Evolutionary conservation across 2,329 filamentous ascomycete species (phyloP).

Genomic region (Neonectria coccinea): DNA sequence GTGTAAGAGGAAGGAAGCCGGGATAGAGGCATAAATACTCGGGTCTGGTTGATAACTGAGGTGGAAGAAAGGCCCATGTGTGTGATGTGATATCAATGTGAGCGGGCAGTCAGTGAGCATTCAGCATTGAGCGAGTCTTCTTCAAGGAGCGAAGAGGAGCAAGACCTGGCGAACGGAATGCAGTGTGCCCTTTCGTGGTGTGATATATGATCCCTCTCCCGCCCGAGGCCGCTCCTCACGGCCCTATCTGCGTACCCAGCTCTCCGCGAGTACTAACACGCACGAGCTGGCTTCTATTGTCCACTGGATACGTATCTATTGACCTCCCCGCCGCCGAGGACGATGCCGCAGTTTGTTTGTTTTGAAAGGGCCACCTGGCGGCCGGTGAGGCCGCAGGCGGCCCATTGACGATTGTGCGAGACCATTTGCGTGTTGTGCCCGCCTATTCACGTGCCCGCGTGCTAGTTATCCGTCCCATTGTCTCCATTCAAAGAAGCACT

Average conservation of each 20-base stretch:
- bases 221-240: constrained; percentile 17
- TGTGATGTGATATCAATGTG: constrained; percentile 2
- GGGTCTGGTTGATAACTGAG: constrained; percentile 2
- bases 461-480: constrained; percentile 3
- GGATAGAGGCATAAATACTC: constrained; percentile 10
- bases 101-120: background rate
- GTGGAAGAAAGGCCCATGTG: background rate
- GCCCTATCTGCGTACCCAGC: background rate
- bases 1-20: constrained; percentile 3
- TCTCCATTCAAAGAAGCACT: constrained; percentile 29
- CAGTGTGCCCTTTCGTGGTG: constrained; percentile 17
- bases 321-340: constrained; percentile 15
- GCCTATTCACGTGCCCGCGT: constrained; percentile 20
- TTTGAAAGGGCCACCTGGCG: constrained; percentile 38
- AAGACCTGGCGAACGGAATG: constrained; percentile 7
- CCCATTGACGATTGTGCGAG: constrained; percentile 36
- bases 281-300: background rate
- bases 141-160: background rate
- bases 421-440: constrained; percentile 31
- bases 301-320: constrained; percentile 6
- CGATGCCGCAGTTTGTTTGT: constrained; percentile 43
- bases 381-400: constrained; percentile 38
- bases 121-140: constrained; percentile 2
- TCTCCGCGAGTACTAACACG: constrained; percentile 1
- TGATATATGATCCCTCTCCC: constrained; percentile 20